Evolutionary conservation across 495 filamentous ascomycete genomes (phyloP), one percentile per base, ranked within the genome.

Genomic region (Parachaetomium inaequale): DNA sequence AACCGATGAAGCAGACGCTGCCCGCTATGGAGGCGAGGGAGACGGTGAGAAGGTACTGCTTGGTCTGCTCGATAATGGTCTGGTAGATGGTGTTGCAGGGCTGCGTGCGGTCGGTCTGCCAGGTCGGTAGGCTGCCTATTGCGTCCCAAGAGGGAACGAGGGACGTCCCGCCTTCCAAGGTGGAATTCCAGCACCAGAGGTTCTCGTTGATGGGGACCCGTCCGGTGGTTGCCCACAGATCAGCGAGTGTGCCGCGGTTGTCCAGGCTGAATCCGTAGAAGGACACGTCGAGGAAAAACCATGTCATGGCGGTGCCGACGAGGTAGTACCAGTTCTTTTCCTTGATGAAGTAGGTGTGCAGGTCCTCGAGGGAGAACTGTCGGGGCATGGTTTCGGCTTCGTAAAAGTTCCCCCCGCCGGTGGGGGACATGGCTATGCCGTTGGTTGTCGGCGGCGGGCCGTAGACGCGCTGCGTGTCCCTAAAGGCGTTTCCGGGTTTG

Each of bases 11-110:
- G 56, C 68, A 71, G 8, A 50, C 64, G 58, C 70, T 70, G 11
- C 88, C 88, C 17, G 88, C 66, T 6, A 78, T 85, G 57, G 89
- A 88, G 34, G 88, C 81, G 5, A 83, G 79, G 3, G 81, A 84
- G 8, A 90, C 85, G 3, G 87, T 88, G 11, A 87, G 53, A 84
- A 75, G 70, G 86, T 89, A 69, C 85, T 76, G 73, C 87, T 90
- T 61, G 78, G 87, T 86, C 54, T 85, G 85, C 63, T 85, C 82
- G 72, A 85, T 81, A 38, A 90, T 80, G 58, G 78, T 78, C 19
- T 85, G 70, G 74, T 89, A 90, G 38, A 89, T 82, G 53, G 81
- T 87, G 31, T 72, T 72, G 63, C 73, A 75, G 0, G 73, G 73
- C 36, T 66, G 51, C 1, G 71, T 75, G n/a, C 51, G 54, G 59